Evolutionary conservation across 352 stramenopile species (phyloP), one percentile per base, ranked within the genome.

Genomic region (Phytophthora pini): DNA sequence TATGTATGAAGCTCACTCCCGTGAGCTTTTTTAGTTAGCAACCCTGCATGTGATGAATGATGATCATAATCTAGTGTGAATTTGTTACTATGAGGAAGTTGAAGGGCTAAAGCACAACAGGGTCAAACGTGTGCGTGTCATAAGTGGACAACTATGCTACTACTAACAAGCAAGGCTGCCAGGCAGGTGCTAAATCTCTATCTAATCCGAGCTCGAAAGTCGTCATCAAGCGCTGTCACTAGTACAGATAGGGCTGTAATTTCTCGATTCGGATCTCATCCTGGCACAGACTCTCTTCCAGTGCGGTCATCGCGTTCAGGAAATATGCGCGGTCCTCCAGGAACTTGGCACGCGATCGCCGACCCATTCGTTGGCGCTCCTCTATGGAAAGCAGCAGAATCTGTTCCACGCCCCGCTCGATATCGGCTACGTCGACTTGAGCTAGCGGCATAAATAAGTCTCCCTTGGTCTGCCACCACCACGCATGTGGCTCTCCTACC

Each of bases 381-480:
- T 90, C 77, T 44, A 92, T 78, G 17, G 72, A 89, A 60, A 92
- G 80, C 43, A 88, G 67, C 56, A 93, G 44, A 50, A 95, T 87
- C 27, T 74, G 70, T 61, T 93, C 83, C 5, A 95, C 72, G 20
- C 80, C 82, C 22, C 67, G 67, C 50, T 91, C 85, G 41, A 95
- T 89, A 24, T 87, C 84, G 4, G 68, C 76, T 34, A 90, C 51
- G 24, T 82, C 68, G 43, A 92, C 83, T 45, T 80, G 68, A 22
- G 81, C 82, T 36, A 93, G 70, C 38, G 80, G 84, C 84, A 95
- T 91, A 75, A 93, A 92, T 75, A 93, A 76, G 55, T 93, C 83
- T 45, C 84, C 87, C 56, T 90, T 91, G 8, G 80, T 91, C 58
- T 92, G 84, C 84, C 87, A 92, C 87, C 82, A 92, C 84, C 83